Evolutionary conservation across 1,284 basidiomycete genomes (phyloP), one percentile per base, ranked within the genome.

Genomic region (Gomphus bonarii): DNA sequence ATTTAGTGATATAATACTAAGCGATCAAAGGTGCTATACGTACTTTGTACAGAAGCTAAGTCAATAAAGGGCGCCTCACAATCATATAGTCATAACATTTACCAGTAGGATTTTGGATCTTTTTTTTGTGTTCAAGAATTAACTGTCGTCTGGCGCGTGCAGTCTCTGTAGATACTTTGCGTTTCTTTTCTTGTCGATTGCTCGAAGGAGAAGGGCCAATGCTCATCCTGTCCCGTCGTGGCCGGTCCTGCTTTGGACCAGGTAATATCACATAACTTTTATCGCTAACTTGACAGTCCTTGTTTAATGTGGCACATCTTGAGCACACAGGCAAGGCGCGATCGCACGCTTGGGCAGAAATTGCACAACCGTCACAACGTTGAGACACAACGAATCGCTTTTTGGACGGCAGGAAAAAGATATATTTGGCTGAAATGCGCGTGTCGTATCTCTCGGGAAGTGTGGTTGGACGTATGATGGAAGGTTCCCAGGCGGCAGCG

Each of bases 401-500:
- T 43, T 40, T 25, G 8, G 22, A 28, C 10, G 51, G 51, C 3
- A 53, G 16, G 18, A 43, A 53, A 43, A 42, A 53, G 22, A 53
- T 53, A 31, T 36, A 38, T 33, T 40, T 22, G 10, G 38, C 36
- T 14, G 51, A 18, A 28, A 53, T 53, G 20, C 51, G 36, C 18
- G 18, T 43, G 51, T 53, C 51, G 38, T 53, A 53, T 53, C 14
- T 40, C 20, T 53, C 51, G 18, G 51, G 51, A n/a, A 53, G 51
- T 10, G 4, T 40, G 12, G 22, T 11, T 18, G 51, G 51, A 12
- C 51, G 30, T 22, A 31, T 30, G 22, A 53, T 18, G 20, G 36
- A 25, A 2, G 36, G 36, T n/a, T 53, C 40, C 51, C 51, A 53
- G 22, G 36, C 38, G 18, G 18, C 11, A 14, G 51, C 51, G 51